Conservation (phyloP, 768 basidiomycete genomes). For the Mycena alexandri region DNA sequence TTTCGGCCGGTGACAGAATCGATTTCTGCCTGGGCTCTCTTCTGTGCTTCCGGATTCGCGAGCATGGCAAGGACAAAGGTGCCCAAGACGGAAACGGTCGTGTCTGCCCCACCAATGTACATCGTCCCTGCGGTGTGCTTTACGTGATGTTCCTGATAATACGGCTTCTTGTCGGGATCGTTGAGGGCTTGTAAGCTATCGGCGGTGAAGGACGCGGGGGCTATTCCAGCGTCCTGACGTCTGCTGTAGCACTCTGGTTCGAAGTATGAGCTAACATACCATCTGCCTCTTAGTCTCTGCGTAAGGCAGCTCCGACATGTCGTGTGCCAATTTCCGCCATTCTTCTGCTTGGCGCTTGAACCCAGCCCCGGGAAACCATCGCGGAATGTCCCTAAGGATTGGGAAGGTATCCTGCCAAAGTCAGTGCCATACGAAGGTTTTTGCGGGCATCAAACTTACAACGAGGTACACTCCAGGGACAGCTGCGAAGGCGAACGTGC, state of each 20-base stretch:
- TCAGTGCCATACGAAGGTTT: background rate
- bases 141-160: conserved; percentile 18
- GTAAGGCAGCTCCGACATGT: conserved; percentile 53
- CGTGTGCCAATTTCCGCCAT: conserved; percentile 50
- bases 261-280: background rate
- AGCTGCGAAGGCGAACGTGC: conserved; percentile 40
- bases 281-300: conserved; percentile 42
- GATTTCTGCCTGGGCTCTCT: conserved; percentile 46
- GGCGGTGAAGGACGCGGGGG: conserved; percentile 8
- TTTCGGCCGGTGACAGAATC: conserved; percentile 41
- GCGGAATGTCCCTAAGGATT: conserved; percentile 41
- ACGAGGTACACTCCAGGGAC: conserved; percentile 49
- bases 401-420: conserved; percentile 1
- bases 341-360: conserved; percentile 55
- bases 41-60: conserved; percentile 44
- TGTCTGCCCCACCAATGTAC: conserved; percentile 14
- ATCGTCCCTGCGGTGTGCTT: conserved; percentile 1
- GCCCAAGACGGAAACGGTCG: conserved; percentile 14
- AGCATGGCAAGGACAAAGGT: conserved; percentile 47
- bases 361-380: conserved; percentile 49
- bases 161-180: background rate
- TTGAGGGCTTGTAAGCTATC: conserved; percentile 5
- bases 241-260: background rate
- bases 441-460: conserved; percentile 23
- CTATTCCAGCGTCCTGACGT: conserved; percentile 6